Evolutionary conservation across 345 rosid genomes (phyloP).

Genomic region (Brassica carinata): DNA sequence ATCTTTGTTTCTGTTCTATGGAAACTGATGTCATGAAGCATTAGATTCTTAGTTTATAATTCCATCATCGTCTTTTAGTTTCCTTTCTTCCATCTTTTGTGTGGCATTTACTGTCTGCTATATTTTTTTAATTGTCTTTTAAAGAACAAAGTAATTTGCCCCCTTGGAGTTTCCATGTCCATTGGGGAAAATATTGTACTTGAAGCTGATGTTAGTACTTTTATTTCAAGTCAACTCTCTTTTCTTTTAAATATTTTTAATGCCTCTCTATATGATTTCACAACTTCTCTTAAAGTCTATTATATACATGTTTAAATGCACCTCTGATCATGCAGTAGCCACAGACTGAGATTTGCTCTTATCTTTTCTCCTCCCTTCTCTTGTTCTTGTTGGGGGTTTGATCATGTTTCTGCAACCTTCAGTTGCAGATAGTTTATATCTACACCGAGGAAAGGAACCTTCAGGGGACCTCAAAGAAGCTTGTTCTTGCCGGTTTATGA

Average conservation of each 20-base stretch:
- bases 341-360: conserved; percentile 37
- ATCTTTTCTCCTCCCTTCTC: conserved; percentile 29
- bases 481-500: conserved; percentile 41
- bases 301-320: conserved; percentile 64
- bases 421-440: conserved; percentile 43
- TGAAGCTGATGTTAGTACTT: conserved; percentile 34
- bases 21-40: conserved; percentile 37
- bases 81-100: conserved; percentile 1
- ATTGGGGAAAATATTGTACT: conserved; percentile 14
- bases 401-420: conserved; percentile 70
- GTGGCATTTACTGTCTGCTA: conserved; percentile 22
- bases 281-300: conserved; percentile 38
- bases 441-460: conserved; percentile 41
- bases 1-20: conserved; percentile 28
- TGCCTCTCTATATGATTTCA: conserved; percentile 30
- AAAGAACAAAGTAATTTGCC: conserved; percentile 29
- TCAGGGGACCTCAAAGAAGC: conserved; percentile 48
- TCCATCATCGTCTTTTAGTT: not conserved
- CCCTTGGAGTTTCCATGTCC: conserved; percentile 38
- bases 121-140: not conserved
- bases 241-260: conserved; percentile 30
- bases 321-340: conserved; percentile 60
- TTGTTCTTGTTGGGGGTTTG: conserved; percentile 35
- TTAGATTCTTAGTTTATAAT: conserved; percentile 34
- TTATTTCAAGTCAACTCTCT: conserved; percentile 40